Percentiles rank a stretch among this genome's conserved stretches.
These are phyloP conservation scores for Vaccinium corymbosum DNA, from an alignment of 148 eudicot genomes.

Conservation along the genomic window DNA sequence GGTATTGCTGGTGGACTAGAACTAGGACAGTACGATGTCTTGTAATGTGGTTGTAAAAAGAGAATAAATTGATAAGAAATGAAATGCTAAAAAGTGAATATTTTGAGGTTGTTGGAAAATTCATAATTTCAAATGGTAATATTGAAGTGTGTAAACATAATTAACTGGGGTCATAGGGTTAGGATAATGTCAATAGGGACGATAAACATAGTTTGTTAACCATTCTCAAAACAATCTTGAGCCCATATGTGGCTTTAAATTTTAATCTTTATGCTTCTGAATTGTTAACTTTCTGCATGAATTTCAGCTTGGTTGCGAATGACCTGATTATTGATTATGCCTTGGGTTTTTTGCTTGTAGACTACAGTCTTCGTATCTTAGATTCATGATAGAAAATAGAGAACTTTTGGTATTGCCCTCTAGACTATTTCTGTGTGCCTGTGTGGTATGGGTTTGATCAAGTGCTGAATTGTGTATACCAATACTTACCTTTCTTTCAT, in stretches of 20 bases:
- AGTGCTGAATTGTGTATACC: neutral
- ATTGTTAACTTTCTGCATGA: neutral
- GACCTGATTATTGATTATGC: neutral
- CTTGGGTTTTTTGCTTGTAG: neutral
- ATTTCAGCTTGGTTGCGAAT: neutral
- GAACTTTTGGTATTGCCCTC: neutral
- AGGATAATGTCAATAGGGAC: neutral
- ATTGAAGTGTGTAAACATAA: neutral
- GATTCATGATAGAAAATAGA: neutral
- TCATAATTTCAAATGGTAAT: neutral
- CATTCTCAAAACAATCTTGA: neutral
- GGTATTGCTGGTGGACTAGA: neutral
- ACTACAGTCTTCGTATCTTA: neutral
- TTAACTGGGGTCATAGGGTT: neutral
- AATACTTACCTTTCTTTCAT: conserved; percentile 14
- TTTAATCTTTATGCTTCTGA: neutral
- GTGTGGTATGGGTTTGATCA: neutral
- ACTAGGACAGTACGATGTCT: neutral
- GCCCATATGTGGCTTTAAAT: neutral
- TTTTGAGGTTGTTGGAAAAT: neutral
- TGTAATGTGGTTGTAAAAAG: neutral
- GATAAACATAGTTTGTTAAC: neutral
- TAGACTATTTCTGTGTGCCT: neutral
- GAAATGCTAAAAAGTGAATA: neutral
- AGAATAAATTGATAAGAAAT: neutral